These are phyloP conservation scores for Cystofilobasidium capitatum DNA, from an alignment of 768 basidiomycete species.

Conservation along the genomic window DNA sequence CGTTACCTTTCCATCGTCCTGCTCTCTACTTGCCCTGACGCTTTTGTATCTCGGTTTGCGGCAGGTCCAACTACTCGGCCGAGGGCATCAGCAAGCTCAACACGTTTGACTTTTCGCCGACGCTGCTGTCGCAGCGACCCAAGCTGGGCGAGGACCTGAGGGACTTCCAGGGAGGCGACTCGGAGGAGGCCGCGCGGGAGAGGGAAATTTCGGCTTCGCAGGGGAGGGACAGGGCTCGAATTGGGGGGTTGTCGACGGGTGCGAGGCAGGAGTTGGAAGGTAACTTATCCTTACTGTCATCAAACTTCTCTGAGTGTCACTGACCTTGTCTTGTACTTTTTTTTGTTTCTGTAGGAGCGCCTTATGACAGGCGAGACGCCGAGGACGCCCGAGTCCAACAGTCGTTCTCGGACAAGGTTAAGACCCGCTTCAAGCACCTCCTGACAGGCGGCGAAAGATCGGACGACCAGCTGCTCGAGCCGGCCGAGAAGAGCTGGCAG, in stretches of 20 bases:
- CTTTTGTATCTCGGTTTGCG: background rate
- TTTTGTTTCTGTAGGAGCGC: too few species aligned
- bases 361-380: background rate
- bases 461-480: background rate
- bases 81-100: conserved; percentile 17
- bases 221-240: background rate
- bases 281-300: background rate
- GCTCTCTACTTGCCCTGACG: background rate
- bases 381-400: background rate
- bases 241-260: background rate
- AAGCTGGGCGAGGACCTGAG: background rate
- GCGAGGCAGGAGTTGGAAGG: background rate
- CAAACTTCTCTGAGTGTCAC: too few species aligned
- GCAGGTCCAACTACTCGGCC: conserved; percentile 2
- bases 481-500: background rate
- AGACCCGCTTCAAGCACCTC: background rate
- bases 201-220: background rate
- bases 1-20: background rate
- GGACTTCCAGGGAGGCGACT: background rate
- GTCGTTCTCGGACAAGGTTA: background rate
- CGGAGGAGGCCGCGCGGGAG: background rate
- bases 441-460: background rate
- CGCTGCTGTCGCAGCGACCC: background rate
- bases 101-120: conserved; percentile 17
- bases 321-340: too few species aligned